These are phyloP conservation scores for Chaetomium olivaceum DNA, from an alignment of 2,329 filamentous ascomycete species.

Conservation along the genomic window DNA sequence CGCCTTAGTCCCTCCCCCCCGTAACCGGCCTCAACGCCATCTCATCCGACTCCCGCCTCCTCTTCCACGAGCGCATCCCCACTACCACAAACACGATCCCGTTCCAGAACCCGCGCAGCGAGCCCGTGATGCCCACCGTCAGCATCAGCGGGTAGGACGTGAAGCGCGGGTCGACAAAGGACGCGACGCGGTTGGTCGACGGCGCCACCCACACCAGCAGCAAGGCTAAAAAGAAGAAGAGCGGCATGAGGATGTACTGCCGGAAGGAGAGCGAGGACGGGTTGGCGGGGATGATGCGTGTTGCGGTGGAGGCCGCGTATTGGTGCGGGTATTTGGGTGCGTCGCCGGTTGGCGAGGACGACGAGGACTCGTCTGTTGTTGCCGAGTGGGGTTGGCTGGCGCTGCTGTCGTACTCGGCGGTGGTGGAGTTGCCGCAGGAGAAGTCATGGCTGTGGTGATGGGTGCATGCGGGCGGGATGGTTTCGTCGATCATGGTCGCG, in stretches of 20 bases:
- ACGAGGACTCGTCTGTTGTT: neutral
- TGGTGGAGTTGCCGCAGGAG: constrained; percentile 21
- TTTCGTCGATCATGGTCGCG: constrained; percentile 33
- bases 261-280: constrained; percentile 39
- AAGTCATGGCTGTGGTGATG: neutral
- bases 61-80: constrained; percentile 38
- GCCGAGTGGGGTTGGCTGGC: neutral
- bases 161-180: constrained; percentile 36
- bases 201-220: constrained; percentile 41
- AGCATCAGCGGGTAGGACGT: constrained; percentile 38
- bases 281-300: constrained; percentile 6
- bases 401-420: neutral
- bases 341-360: neutral
- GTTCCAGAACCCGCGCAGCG: constrained; percentile 43
- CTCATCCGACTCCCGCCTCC: constrained; percentile 20
- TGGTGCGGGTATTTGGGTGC: constrained; percentile 2
- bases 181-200: constrained; percentile 40
- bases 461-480: constrained; percentile 21
- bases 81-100: constrained; percentile 42
- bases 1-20: neutral
- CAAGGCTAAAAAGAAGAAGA: constrained; percentile 41
- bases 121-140: constrained; percentile 39
- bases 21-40: constrained; percentile 10
- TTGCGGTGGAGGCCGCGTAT: constrained; percentile 31
- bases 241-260: constrained; percentile 44